Conservation (phyloP, 345 rosid genomes). For the Citrus hindsii region DNA sequence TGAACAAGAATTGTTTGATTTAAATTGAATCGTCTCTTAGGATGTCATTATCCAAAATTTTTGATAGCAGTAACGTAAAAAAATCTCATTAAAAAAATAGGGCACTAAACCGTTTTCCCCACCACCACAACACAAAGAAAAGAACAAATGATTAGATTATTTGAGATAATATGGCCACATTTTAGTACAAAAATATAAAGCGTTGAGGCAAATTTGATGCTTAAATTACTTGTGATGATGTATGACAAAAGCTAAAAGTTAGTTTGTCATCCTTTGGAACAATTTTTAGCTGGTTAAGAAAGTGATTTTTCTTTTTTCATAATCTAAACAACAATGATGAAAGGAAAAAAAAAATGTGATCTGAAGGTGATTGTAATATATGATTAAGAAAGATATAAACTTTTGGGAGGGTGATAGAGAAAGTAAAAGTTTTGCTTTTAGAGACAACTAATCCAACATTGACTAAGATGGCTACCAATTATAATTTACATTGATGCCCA, state of each 20-base stretch:
- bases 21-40: background rate
- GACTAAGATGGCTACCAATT: conserved; percentile 16
- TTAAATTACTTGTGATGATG: background rate
- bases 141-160: background rate
- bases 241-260: background rate
- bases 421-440: conserved; percentile 19
- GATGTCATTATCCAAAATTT: background rate
- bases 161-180: background rate
- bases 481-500: conserved; percentile 7
- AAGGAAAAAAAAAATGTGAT: background rate
- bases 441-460: conserved; percentile 20
- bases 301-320: background rate
- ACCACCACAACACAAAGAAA: no score
- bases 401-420: conserved; percentile 6
- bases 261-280: background rate
- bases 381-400: conserved; percentile 1
- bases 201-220: background rate
- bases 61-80: no score
- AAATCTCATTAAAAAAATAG: no score
- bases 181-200: background rate
- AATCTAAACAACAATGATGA: conserved; percentile 5
- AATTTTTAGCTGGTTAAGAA: background rate
- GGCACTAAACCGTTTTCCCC: background rate
- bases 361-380: conserved; percentile 6
- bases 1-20: background rate